Evolutionary conservation across 345 rosid genomes (phyloP), one percentile per base, ranked within the genome.

Genomic region (Murraya koenigii): DNA sequence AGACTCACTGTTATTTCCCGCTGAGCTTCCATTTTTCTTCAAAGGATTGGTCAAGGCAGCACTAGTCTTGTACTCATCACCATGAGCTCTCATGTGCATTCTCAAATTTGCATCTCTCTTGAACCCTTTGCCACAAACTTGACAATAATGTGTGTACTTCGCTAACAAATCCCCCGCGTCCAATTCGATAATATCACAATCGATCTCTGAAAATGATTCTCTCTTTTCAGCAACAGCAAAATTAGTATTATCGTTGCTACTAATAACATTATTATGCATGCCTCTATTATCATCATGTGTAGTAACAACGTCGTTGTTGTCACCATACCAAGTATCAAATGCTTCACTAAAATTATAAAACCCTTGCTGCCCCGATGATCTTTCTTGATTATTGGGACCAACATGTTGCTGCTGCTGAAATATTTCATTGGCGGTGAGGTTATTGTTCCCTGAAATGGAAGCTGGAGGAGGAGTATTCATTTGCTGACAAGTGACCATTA

Each of bases 61-160:
- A 1, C 71, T 86, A 36, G 90, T 92, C 84, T 94, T 92, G 86
- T 92, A 92, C 63, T 89, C 93, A 36, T 94, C 97, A 1, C 98
- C 97, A 11, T 94, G 98, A 15, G 97, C 96, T 82, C 98, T 87
- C 98, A 94, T 94, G 78, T 94, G 98, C 98, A 94, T 94, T 85
- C 98, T 88, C 72, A 92, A 76, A 82, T 94, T 94, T 36, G 98
- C 98, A 8, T 94, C 97, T 36, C 97, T 84, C 81, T 92, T 94
- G 86, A 92, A 94, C 61, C 98, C 97, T 81, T 94, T 94, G 13
- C 92, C 93, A 11, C 97, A 49, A 56, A 94, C 84, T 64, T 85
- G 89, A 75, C 98, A 94, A 67, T 93, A 89, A 86, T 94, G 98
- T 7, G 95, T 90, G 84, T 91, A 94, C 83, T 93, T 94, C 0